Conservation (phyloP, 2,329 filamentous ascomycete genomes). For the Ceratocystis diversiconidia region DNA sequence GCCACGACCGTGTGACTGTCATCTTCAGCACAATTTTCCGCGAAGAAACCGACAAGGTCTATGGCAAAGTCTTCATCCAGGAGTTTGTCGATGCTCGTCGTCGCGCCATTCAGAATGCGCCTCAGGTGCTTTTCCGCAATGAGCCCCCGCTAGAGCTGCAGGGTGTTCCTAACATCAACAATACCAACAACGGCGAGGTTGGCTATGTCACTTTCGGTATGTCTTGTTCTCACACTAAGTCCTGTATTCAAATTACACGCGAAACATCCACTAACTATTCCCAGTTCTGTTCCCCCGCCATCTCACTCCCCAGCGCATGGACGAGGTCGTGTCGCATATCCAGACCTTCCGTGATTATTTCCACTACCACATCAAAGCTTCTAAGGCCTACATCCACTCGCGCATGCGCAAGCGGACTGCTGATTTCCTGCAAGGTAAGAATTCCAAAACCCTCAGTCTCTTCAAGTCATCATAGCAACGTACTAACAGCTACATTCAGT, state of each 20-base stretch:
- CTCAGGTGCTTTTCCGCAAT: constrained; percentile 90
- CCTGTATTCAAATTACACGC: background rate
- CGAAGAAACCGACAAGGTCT: constrained; percentile 94
- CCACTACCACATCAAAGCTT: constrained; percentile 99
- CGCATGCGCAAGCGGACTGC: constrained; percentile 95
- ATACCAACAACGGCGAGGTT: constrained; percentile 66
- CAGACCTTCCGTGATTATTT: constrained; percentile 99
- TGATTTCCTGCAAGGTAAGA: constrained; percentile 87
- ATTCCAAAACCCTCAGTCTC: background rate
- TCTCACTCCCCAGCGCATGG: constrained; percentile 75
- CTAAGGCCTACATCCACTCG: constrained; percentile 97
- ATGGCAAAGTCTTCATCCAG: constrained; percentile 95
- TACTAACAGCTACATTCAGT: constrained; percentile 40
- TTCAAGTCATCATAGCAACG: background rate
- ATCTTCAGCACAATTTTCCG: constrained; percentile 98
- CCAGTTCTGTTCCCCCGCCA: constrained; percentile 90
- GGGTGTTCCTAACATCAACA: constrained; percentile 67
- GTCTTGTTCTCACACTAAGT: constrained; percentile 20
- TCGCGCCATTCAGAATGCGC: constrained; percentile 93
- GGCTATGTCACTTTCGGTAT: constrained; percentile 97
- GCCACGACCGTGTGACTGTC: constrained; percentile 91
- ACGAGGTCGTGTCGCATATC: constrained; percentile 95
- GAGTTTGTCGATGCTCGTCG: constrained; percentile 95
- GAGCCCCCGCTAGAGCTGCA: constrained; percentile 88
- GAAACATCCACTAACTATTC: background rate